Evolutionary conservation across 2,329 filamentous ascomycete genomes (phyloP).

Genomic region (Xylaria sp.): DNA sequence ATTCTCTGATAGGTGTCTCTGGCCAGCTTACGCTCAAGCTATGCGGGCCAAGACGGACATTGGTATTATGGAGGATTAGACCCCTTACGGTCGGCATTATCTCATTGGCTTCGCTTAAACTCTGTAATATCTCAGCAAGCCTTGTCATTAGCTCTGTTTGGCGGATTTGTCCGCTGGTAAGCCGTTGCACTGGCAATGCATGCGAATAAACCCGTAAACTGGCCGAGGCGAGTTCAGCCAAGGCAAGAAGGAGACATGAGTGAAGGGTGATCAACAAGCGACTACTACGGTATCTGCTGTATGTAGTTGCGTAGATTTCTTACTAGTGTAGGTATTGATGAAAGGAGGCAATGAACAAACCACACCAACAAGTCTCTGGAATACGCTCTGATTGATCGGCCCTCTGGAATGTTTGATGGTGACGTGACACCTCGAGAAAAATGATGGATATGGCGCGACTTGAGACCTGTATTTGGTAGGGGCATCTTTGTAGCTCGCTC

Average conservation of each 20-base stretch:
- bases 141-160: conserved; percentile 3
- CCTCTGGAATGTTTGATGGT: neutral
- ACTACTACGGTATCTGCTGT: neutral
- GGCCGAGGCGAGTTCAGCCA: conserved; percentile 8
- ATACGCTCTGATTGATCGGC: neutral
- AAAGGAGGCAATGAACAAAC: neutral
- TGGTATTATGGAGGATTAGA: conserved; percentile 1
- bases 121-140: conserved; percentile 12
- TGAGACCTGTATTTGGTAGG: neutral
- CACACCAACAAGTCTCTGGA: neutral
- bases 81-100: neutral
- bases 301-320: neutral
- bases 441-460: neutral
- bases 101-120: conserved; percentile 21
- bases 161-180: neutral
- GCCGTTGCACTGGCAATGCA: conserved; percentile 6
- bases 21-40: neutral
- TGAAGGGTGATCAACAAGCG: neutral
- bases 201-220: conserved; percentile 18
- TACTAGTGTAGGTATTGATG: no score
- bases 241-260: neutral
- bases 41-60: conserved; percentile 3
- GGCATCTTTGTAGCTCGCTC: neutral
- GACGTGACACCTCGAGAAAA: neutral
- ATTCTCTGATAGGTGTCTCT: conserved; percentile 2